Evolutionary conservation across 2,329 filamentous ascomycete species (phyloP), one percentile per base, ranked within the genome.

Genomic region (Aplosporella prunicola): DNA sequence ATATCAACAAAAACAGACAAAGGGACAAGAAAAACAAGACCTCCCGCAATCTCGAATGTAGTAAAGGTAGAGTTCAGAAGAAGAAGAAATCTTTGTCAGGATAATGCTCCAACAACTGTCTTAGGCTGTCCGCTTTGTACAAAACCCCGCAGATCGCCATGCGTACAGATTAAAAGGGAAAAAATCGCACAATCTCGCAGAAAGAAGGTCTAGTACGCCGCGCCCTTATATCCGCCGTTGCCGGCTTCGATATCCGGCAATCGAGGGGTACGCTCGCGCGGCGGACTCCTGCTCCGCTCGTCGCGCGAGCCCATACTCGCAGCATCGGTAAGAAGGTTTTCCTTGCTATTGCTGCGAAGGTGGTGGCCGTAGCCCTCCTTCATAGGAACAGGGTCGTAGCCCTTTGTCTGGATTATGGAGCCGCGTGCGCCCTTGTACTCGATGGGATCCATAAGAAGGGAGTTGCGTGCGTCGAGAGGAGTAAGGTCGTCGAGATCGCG

Each of bases 381-480:
- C 38, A 40, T 40, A 13, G 58, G 58, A 24, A 61, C 54, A 5
- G 48, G 51, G 27, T 61, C 57, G 48, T 61, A 61, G 37, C 56
- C 54, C 24, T 48, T 47, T 16, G 23, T 20, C 8, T 29, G 9
- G 16, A 32, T 31, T 24, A 57, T 13, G 50, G 51, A 25, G 47
- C 46, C 6, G 53, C 39, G 51, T 34, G 40, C 52, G 44, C 55
- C 51, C 51, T 64, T 65, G 55, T 63, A 64, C 22, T 63, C 62
- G 28, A 60, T 58, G 10, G 74, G 72, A 35, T 81, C 76, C 59
- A 86, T 77, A 41, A 94, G 77, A 14, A 95, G 75, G 9, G 82
- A 88, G 67, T 89, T 89, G 55, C 84, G 82, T 2, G 86, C 82
- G 52, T 93, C 84, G 25, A 94, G 74, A 5, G 87, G 83, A 2